Base-by-base conservation (phyloP, 495 filamentous ascomycete species). In the Penicillium diatomitis region DNA sequence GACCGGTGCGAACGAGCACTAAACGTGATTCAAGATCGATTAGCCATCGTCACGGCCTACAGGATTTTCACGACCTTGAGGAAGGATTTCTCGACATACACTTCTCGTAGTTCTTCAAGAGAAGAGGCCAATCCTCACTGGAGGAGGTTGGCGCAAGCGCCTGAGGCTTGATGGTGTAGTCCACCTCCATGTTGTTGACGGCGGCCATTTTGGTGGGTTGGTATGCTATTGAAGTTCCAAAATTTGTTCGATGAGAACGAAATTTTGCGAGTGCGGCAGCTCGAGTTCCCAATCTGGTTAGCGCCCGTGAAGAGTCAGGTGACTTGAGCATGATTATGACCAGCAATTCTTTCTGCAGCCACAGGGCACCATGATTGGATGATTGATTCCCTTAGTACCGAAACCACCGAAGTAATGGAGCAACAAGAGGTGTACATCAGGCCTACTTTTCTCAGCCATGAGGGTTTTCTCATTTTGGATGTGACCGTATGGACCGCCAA, bases 81-180 rank as follows among this genome's bases (percentile, higher is more conserved):
- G 46, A 51, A 55, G 50, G 44, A 49, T 32, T 44, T 44, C 31
- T 20, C 41, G 20, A 70, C 82, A 39, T 74, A 86, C 83, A 72
- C 58, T 88, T 85, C 64, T 85, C 81, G 64, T 90, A 96, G 69
- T 95, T 89, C 74, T 94, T 95, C 50, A 98, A 76, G 47, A 98
- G 76, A 64, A 95, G 74, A 52, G 90, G 89, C 87, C 88, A 95
- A 50, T 81, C 70, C 68, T 82, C 87, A 54, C 85, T 87, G 66
- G 89, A 82, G 50, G 88, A 70, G 37, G 75, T 69, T 39, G 87
- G 86, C 51, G 79, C 77, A 49, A 75, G 71, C 57, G 80, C 77
- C 73, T 89, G 81, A 38, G 91, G 90, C 79, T 95, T 95, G 69
- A 96, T 96, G 62, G 74, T 73, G 67, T 86, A 87, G 52, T 94